phyloP scores from a whole-genome alignment of 2,329 filamentous ascomycete genomes.

The Xylariaceae sp. region DNA sequence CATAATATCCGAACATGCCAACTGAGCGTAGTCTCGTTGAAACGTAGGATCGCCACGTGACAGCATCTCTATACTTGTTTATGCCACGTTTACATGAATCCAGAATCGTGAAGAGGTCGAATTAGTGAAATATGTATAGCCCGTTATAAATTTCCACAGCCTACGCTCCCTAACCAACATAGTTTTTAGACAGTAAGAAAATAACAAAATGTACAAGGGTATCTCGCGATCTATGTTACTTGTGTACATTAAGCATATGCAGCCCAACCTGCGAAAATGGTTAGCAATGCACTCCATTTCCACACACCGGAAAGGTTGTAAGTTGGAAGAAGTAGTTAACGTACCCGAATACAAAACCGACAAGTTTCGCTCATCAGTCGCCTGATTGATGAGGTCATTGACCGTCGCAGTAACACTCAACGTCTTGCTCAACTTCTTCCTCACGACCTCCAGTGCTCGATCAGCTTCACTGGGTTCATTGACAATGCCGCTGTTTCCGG shows the following conservation, averaged over 20 bases:
- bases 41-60: too few species aligned
- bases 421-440: constrained; percentile 93
- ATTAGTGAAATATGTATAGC: too few species aligned
- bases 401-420: constrained; percentile 93
- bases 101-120: too few species aligned
- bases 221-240: constrained; percentile 6
- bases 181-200: not conserved
- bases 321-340: constrained; percentile 24
- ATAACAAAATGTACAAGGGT: constrained; percentile 6
- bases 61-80: too few species aligned
- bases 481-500: constrained; percentile 30
- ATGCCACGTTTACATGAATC: too few species aligned
- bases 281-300: constrained; percentile 10
- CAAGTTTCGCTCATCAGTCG: constrained; percentile 87
- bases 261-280: constrained; percentile 35
- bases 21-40: too few species aligned
- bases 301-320: not conserved
- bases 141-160: not conserved
- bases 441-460: constrained; percentile 83
- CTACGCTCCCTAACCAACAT: not conserved
- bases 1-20: too few species aligned
- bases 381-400: constrained; percentile 94
- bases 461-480: constrained; percentile 75
- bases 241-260: constrained; percentile 34
- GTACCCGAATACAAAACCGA: constrained; percentile 81